Base-by-base conservation (phyloP, 768 basidiomycete species). In the Lentinula sp. region DNA sequence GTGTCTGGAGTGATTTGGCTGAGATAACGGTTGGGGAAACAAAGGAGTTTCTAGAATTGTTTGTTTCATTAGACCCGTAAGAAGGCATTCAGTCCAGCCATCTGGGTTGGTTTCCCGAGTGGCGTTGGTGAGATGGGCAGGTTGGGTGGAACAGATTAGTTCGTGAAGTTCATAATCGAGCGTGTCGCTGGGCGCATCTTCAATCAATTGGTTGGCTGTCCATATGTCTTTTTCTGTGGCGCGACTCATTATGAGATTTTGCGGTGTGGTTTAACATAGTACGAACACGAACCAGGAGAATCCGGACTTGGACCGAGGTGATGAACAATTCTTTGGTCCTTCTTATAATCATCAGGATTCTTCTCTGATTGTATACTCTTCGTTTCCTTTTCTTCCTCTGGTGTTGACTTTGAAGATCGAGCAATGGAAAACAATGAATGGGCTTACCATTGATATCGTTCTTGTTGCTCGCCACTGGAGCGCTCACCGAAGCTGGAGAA, bases 41-140 rank as follows among this genome's bases (percentile, higher is more conserved):
- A 34, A 37, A 37, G 61, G 61, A 9, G 55, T 50, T 16, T 45
- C 7, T 6, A 62, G n/a, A 13, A 62, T 39, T 46, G 18, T 35
- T 8, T 43, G 40, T 35, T 62, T 62, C 15, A 50, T 46, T 6
- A 42, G 16, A 4, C 61, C 61, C 5, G 43, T 56, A 32, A 62
- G 8, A 8, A 43, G 40, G 18, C 61, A 62, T 49, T 62, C 61
- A 7, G 61, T 21, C 61, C 61, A 62, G 31, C 61, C 61, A 40
- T 62, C 55, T 39, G 55, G 61, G 21, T 42, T 21, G 18, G 13
- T 37, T 18, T 15, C 61, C 8, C 23, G 43, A 16, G 55, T 57
- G 34, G 18, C 54, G 39, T 35, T 42, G 8, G 15, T 37, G 9
- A n/a, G 16, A 31, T 57, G 43, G 37, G 61, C 40, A 15, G 61